Evolutionary conservation across 306 rosid genomes (phyloP), one percentile per base, ranked within the genome.

Genomic region (Lupinus albus): DNA sequence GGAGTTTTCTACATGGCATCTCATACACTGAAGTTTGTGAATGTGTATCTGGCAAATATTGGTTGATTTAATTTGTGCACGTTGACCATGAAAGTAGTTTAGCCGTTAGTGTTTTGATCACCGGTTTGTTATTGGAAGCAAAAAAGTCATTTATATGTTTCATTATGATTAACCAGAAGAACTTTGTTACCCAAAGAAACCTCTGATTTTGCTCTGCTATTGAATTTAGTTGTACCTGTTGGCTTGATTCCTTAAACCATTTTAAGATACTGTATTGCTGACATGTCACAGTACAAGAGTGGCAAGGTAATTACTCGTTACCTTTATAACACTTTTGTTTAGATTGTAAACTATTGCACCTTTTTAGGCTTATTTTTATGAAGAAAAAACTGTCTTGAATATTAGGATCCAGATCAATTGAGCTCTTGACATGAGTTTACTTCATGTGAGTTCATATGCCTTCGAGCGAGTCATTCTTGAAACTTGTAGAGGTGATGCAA

Each of bases 241-340:
- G 55, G 54, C 62, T 74, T 65, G 76, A 81, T 76, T 13, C 93
- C 96, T 84, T 93, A 75, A 83, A 42, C 76, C 58, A 62, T 56
- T 71, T 73, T 69, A 78, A 92, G 98, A 89, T 93, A 93, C 80
- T 88, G 98, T 83, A 70, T 93, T 73, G 96, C 98, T 41, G 97
- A 93, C 79, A 93, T 93, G 96, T 84, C 97, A 49, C 93, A 88
- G n/a, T 89, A 86, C 86, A 93, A 84, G 82, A 93, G 82, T 67
- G 96, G 98, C 71, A 92, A 92, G 96, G 98, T 89, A 72, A 55
- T 72, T 52, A 13, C 39, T 49, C 42, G 4, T 15, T 38, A 41
- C 48, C n/a, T 52, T 57, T 16, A 30, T 57, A 47, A 48, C 16
- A 21, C 45, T 42, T 50, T 33, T 21, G 64, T 25, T 13, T 32